phyloP scores from a whole-genome alignment of 2,329 filamentous ascomycete species.

The Cladosporium sp. region DNA sequence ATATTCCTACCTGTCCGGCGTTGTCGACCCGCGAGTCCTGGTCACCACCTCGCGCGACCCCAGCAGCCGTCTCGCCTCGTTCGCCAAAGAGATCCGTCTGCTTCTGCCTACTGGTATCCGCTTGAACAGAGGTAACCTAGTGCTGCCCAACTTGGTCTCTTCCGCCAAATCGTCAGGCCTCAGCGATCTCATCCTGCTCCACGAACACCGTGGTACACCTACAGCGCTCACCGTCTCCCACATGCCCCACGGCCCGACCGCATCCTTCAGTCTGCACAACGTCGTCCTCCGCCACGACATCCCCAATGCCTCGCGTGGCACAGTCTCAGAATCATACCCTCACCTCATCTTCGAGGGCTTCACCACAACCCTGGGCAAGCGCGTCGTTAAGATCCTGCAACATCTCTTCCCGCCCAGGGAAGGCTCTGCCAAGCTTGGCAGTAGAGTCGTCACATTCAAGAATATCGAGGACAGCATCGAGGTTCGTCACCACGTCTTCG shows the following conservation, averaged over 20 bases:
- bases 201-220: constrained; percentile 90
- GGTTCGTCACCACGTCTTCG: constrained; percentile 90
- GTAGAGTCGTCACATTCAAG: constrained; percentile 87
- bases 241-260: constrained; percentile 83
- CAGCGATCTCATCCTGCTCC: constrained; percentile 80
- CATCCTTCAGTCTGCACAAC: constrained; percentile 86
- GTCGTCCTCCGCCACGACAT: constrained; percentile 92
- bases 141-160: constrained; percentile 79
- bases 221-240: constrained; percentile 86
- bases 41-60: constrained; percentile 91
- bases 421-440: constrained; percentile 76
- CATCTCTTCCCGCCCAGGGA: constrained; percentile 92
- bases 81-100: constrained; percentile 87
- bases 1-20: constrained; percentile 85
- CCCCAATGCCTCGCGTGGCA: constrained; percentile 80
- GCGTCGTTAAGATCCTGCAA: constrained; percentile 87
- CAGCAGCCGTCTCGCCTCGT: constrained; percentile 78
- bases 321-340: constrained; percentile 88
- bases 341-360: constrained; percentile 97
- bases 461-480: constrained; percentile 88
- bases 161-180: constrained; percentile 79
- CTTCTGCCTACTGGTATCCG: constrained; percentile 82
- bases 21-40: constrained; percentile 83
- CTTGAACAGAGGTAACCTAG: constrained; percentile 86
- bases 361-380: constrained; percentile 72